Evolutionary conservation across 176 grass and related monocot genomes (phyloP), one percentile per base, ranked within the genome.

Genomic region (Luzula sylvatica): DNA sequence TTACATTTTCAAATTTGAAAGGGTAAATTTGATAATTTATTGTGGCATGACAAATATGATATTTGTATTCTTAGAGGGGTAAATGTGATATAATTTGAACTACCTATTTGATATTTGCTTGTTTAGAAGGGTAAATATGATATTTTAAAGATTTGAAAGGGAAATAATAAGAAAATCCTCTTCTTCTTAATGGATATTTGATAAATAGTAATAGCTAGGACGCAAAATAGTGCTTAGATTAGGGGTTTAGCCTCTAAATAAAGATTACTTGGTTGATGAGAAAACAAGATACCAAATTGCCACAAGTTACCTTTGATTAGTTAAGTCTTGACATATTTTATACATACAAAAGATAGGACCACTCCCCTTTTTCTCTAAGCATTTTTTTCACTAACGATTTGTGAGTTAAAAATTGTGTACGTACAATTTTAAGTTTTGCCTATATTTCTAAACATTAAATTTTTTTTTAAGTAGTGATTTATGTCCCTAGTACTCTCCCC

Each of bases 261-360:
- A 59, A 43, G 56, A 59, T 25, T 40, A 24, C 56, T 59, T 59
- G 38, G 20, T 43, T 15, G 17, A 25, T 41, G 8, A 59, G 20
- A 14, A 43, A 59, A 43, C 30, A 59, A 59, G 15, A 42, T 59
- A 32, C 38, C 8, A 42, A 20, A 8, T 56, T 38, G 1, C 11
- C 8, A 15, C 8, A 42, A 35, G 30, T 35, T 35, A 35, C 30
- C 9, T 35, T 35, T 35, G 9, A 35, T 35, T 35, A 7, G 30
- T 35, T 35, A 35, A 32, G 29, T 32, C 29, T 32, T 32, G 29
- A 32, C 8, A 3, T 32, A 32, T 8, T 4, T 32, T 32, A n/a
- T n/a, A n/a, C n/a, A n/a, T n/a, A n/a, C n/a, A n/a, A n/a, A n/a
- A n/a, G n/a, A n/a, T n/a, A n/a, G n/a, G n/a, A n/a, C n/a, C n/a